Base-by-base conservation (phyloP, 2,329 filamentous ascomycete genomes). In the Xenosphaeropsis pyriputrescens region DNA sequence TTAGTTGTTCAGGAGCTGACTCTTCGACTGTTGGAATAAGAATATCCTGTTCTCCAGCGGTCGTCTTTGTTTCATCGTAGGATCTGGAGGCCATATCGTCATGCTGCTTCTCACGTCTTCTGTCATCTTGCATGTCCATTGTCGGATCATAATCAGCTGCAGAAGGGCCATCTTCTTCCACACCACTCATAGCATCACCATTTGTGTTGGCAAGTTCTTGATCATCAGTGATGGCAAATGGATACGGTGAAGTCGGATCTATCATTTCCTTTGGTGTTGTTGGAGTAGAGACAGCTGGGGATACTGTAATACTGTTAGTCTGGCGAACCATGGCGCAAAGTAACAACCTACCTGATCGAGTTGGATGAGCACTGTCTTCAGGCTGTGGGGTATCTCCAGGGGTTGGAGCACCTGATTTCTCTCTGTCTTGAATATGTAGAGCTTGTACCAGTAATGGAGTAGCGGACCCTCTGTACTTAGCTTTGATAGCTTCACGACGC, bases 61-160 rank as follows among this genome's bases (percentile, higher is more conserved):
- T 62, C 15, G 66, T 62, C 43, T 70, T 62, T 2, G 67, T 71
- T 51, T 80, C 73, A 45, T 72, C 68, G 47, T 79, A 75, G 18
- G 66, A 63, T 36, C 63, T 60, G 13, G 72, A 67, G 3, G 65
- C 59, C 36, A 72, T 50, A 30, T 72, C 68, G 40, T 72, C 70
- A 37, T 68, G 68, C 42, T 75, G 67, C 41, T 77, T 71, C 48
- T 75, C 67, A 40, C 79, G 75, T 41, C 75, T 68, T 50, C 76
- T 75, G 48, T 94, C 86, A 56, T 93, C 84, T 55, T 80, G 69
- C 82, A 89, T 91, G 53, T 95, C 88, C 47, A 78, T 67, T 1
- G 79, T 91, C 1, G 88, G 88, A 52, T 94, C 85, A 55, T 94
- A 94, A 57, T 94, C 85, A 41, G 85, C 86, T 34, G 88, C 88